phyloP scores from a whole-genome alignment of 2,329 filamentous ascomycete species.

The Penicillium italicum region DNA sequence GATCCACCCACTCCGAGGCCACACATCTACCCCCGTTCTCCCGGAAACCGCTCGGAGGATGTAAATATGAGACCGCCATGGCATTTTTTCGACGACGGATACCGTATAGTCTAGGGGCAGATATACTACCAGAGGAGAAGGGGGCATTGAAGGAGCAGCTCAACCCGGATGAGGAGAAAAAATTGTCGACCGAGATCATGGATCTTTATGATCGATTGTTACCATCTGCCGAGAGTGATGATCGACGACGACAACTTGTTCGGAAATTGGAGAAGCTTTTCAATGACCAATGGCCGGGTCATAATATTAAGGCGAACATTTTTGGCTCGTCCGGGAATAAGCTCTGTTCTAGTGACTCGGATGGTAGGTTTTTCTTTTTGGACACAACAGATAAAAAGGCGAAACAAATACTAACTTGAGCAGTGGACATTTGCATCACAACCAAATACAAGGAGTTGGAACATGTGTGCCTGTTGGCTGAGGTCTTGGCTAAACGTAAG shows the following conservation, averaged over 20 bases:
- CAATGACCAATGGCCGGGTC: slow-evolving; percentile 86
- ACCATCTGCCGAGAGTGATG: slow-evolving; percentile 74
- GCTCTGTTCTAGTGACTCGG: slow-evolving; percentile 90
- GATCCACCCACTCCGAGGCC: slow-evolving; percentile 85
- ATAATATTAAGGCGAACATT: slow-evolving; percentile 83
- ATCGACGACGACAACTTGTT: slow-evolving; percentile 71
- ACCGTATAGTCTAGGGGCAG: slow-evolving; percentile 84
- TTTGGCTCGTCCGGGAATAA: slow-evolving; percentile 98
- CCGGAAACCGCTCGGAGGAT: slow-evolving; percentile 64
- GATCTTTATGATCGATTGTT: slow-evolving; percentile 80
- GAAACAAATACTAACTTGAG: slow-evolving; percentile 22
- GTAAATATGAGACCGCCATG: slow-evolving; percentile 84
- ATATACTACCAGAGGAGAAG: slow-evolving; percentile 67
- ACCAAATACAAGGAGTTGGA: slow-evolving; percentile 85
- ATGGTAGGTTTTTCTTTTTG: slow-evolving; percentile 59
- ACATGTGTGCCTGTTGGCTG: slow-evolving; percentile 84
- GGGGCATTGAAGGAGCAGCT: slow-evolving; percentile 68
- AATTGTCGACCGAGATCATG: slow-evolving; percentile 76
- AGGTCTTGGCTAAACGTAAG: slow-evolving; percentile 79
- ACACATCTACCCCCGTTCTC: slow-evolving; percentile 69
- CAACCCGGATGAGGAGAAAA: slow-evolving; percentile 67
- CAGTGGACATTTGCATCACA: slow-evolving; percentile 97
- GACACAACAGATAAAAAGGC: not conserved
- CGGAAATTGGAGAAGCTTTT: slow-evolving; percentile 82
- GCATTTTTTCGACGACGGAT: slow-evolving; percentile 80